Evolutionary conservation across 1,139 yeast species (phyloP).

Genomic region (Debaryomyces psychrophilus): DNA sequence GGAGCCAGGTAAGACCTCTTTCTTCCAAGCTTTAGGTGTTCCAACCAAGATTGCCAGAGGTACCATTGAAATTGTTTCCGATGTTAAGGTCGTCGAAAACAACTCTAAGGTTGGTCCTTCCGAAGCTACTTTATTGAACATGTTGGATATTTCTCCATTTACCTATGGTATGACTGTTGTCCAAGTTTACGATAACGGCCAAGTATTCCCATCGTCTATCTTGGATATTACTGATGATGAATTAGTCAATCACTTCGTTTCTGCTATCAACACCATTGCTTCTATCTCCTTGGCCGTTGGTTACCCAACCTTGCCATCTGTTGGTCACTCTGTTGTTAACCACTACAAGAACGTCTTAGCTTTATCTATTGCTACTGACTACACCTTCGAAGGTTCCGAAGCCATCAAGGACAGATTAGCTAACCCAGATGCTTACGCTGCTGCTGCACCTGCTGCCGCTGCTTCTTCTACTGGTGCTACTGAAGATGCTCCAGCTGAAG

Average conservation of each 20-base stretch:
- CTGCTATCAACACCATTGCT: constrained; percentile 93
- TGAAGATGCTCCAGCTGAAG: constrained; percentile 67
- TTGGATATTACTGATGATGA: constrained; percentile 98
- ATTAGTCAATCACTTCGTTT: constrained; percentile 87
- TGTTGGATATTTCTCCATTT: constrained; percentile 99
- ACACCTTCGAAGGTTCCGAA: constrained; percentile 99
- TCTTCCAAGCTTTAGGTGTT: constrained; percentile 99
- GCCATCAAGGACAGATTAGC: constrained; percentile 96
- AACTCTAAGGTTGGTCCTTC: constrained; percentile 96
- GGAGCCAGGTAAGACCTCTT: constrained; percentile 99
- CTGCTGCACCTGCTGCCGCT: constrained; percentile 92
- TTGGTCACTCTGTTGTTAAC: constrained; percentile 98
- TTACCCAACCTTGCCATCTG: constrained; percentile 99
- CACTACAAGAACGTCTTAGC: constrained; percentile 99
- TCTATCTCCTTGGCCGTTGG: constrained; percentile 95
- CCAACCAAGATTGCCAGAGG: constrained; percentile 99
- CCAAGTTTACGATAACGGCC: constrained; percentile 98
- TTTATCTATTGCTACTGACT: constrained; percentile 96
- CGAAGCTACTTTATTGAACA: constrained; percentile 98
- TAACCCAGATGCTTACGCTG: constrained; percentile 90
- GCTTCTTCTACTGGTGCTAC: constrained; percentile 85
- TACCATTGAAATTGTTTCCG: constrained; percentile 98
- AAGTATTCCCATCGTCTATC: constrained; percentile 94
- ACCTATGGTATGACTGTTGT: constrained; percentile 97
- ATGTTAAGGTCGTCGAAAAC: constrained; percentile 90